phyloP scores from a whole-genome alignment of 768 basidiomycete genomes.

The Trametes punicea region DNA sequence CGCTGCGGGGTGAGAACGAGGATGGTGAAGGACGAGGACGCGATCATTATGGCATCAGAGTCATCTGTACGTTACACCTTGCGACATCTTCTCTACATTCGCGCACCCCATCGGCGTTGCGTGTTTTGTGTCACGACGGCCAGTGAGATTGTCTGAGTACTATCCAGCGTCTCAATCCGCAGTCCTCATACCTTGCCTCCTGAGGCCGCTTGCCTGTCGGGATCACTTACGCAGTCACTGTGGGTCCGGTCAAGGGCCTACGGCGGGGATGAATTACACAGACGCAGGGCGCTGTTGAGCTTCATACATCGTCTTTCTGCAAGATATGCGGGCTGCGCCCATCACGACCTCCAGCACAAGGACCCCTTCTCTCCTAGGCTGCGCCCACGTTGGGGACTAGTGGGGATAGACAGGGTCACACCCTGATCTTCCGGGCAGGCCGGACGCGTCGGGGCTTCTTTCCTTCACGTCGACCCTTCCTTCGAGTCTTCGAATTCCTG shows the following conservation, averaged over 20 bases:
- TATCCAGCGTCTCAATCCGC: neutral
- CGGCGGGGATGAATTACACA: too few species aligned
- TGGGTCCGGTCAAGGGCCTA: neutral
- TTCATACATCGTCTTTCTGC: neutral
- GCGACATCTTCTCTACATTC: slow-evolving; percentile 6
- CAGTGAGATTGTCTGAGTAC: neutral
- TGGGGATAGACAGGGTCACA: neutral
- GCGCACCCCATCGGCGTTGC: neutral
- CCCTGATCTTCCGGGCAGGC: slow-evolving; percentile 9
- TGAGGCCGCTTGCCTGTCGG: neutral
- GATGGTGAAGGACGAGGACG: slow-evolving; percentile 5
- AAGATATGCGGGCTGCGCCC: too few species aligned
- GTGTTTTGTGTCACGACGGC: neutral
- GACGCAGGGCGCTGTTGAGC: neutral
- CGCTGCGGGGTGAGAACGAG: slow-evolving; percentile 4
- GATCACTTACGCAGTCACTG: neutral
- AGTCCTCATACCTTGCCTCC: neutral
- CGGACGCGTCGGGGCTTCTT: slow-evolving; percentile 1
- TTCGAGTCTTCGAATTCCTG: neutral
- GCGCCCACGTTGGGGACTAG: neutral
- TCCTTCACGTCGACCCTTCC: neutral
- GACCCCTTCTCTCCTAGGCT: neutral
- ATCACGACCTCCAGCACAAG: neutral
- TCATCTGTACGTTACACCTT: slow-evolving; percentile 9
- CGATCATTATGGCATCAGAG: slow-evolving; percentile 17